phyloP scores from a whole-genome alignment of 495 filamentous ascomycete species.

The Penicillium subrubescens region DNA sequence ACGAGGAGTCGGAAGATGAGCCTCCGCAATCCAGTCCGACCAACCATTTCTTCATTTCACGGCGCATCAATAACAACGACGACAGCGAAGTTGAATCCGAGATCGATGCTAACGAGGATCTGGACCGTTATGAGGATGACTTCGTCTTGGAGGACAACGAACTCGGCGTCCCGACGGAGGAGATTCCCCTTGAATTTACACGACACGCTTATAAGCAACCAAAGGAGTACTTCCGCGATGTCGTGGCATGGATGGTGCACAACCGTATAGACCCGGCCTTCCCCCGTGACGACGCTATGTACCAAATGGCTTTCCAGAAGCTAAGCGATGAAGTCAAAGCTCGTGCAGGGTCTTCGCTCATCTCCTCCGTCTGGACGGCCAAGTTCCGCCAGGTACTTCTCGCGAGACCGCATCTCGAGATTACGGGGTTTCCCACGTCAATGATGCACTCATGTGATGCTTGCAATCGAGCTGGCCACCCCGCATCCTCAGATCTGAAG shows the following conservation, averaged over 20 bases:
- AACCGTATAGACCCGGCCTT: slow-evolving; percentile 78
- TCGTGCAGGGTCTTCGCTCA: slow-evolving; percentile 69
- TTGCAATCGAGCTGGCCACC: slow-evolving; percentile 71
- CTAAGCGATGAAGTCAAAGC: slow-evolving; percentile 71
- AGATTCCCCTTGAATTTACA: slow-evolving; percentile 74
- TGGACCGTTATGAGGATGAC: slow-evolving; percentile 67
- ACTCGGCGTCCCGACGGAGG: slow-evolving; percentile 62
- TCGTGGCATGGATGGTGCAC: slow-evolving; percentile 81
- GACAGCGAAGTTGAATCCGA: slow-evolving; percentile 42
- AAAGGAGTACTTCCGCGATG: slow-evolving; percentile 76
- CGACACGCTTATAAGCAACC: slow-evolving; percentile 64
- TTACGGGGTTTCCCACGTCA: slow-evolving; percentile 36
- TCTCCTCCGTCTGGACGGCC: slow-evolving; percentile 70
- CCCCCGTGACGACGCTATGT: slow-evolving; percentile 62
- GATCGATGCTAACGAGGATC: slow-evolving; percentile 39
- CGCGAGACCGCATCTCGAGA: slow-evolving; percentile 58
- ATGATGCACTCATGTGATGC: slow-evolving; percentile 65
- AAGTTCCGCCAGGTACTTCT: slow-evolving; percentile 67
- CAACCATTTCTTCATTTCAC: neutral
- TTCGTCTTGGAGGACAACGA: slow-evolving; percentile 68
- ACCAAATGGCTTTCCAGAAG: slow-evolving; percentile 71
- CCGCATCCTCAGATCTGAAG: slow-evolving; percentile 61
- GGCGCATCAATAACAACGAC: slow-evolving; percentile 9
- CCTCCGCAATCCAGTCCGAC: neutral
- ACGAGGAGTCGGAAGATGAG: slow-evolving; percentile 13